These are phyloP conservation scores for Priceomyces fermenticarens DNA, from an alignment of 805 yeast species.

Conservation along the genomic window DNA sequence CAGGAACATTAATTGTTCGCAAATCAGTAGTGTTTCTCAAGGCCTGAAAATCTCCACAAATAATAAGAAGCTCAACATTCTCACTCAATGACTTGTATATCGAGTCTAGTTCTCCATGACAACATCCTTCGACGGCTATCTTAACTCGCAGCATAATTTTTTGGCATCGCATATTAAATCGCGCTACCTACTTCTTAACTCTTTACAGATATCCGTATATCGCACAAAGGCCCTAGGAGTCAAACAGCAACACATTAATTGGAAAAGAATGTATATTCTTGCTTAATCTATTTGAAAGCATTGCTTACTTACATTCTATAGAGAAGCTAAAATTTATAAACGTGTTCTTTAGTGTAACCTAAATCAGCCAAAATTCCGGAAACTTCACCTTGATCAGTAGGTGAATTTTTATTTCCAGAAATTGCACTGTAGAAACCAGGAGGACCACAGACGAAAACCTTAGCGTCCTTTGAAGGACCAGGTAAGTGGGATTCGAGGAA, in stretches of 20 bases:
- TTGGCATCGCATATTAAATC: too few species aligned
- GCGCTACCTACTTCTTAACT: too few species aligned
- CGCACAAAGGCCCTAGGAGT: too few species aligned
- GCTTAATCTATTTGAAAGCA: too few species aligned
- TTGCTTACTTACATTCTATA: background rate
- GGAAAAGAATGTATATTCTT: too few species aligned
- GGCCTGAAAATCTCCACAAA: constrained; percentile 93
- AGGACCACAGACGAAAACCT: constrained; percentile 93
- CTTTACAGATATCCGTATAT: too few species aligned
- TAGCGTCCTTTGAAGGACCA: constrained; percentile 54
- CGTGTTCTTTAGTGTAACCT: constrained; percentile 83
- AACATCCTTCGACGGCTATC: constrained; percentile 84
- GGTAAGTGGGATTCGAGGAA: constrained; percentile 61
- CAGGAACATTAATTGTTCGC: constrained; percentile 71
- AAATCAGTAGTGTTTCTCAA: constrained; percentile 63
- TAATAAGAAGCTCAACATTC: constrained; percentile 46
- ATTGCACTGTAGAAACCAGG: constrained; percentile 84
- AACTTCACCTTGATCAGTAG: constrained; percentile 93
- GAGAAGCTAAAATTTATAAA: constrained; percentile 69
- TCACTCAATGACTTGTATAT: constrained; percentile 43
- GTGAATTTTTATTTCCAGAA: constrained; percentile 82
- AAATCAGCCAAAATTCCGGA: constrained; percentile 84
- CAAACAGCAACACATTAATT: too few species aligned
- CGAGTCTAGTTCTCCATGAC: constrained; percentile 72
- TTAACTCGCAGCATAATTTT: constrained; percentile 10